Percentiles rank a stretch among this genome's conserved stretches.
Conservation (phyloP, 331 rosid species). For the Acacia pycnantha region DNA sequence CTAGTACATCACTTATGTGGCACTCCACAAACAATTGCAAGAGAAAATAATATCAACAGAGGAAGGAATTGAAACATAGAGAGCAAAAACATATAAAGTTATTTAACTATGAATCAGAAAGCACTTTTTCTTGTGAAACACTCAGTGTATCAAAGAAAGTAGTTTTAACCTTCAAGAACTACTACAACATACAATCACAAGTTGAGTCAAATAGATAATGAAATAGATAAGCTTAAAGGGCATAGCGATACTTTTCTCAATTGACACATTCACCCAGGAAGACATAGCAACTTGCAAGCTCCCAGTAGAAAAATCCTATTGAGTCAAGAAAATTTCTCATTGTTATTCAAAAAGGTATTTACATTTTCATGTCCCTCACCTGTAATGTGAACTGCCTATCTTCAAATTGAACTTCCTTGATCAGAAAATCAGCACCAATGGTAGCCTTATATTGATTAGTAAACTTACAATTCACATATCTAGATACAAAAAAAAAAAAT, state of each 20-base stretch:
- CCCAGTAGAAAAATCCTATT: not conserved
- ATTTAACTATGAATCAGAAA: not conserved
- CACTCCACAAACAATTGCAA: not conserved
- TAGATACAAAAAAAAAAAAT: conserved; percentile 34
- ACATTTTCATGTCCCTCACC: conserved; percentile 47
- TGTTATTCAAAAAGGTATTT: not conserved
- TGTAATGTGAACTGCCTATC: conserved; percentile 96
- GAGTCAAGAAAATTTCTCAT: not conserved
- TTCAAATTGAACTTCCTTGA: conserved; percentile 98
- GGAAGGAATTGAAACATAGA: not conserved
- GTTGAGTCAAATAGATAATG: not conserved
- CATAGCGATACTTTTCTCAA: not conserved
- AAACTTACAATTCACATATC: conserved; percentile 98
- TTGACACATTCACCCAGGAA: not conserved
- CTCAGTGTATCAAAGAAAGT: not conserved
- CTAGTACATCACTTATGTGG: not conserved
- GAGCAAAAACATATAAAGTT: not conserved
- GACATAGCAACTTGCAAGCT: not conserved
- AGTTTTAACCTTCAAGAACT: too few species aligned
- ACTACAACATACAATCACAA: not conserved
- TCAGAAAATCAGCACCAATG: conserved; percentile 97
- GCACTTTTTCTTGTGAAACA: not conserved
- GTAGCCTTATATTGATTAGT: conserved; percentile 99
- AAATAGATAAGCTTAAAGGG: conserved; percentile 1
- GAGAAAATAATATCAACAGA: not conserved